These are phyloP conservation scores for Canariomyces notabilis DNA, from an alignment of 2,329 filamentous ascomycete species.

Conservation along the genomic window DNA sequence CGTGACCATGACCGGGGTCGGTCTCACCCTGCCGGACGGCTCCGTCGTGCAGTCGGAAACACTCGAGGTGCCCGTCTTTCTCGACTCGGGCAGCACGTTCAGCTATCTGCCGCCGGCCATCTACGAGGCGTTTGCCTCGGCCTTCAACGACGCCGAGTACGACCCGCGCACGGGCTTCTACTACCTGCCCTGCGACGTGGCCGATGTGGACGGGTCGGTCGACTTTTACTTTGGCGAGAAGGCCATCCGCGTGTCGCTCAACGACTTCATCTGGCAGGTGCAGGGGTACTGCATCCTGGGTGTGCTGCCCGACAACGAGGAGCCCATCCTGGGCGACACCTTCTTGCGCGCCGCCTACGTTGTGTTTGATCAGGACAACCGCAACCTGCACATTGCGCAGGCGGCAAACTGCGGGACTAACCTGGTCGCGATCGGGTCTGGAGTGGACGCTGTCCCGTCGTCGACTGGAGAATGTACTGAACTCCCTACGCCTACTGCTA, in stretches of 20 bases:
- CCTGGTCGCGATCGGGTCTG: constrained; percentile 26
- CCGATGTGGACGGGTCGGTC: constrained; percentile 35
- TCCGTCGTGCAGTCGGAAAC: constrained; percentile 20
- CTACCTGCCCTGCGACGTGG: constrained; percentile 39
- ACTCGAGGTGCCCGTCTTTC: constrained; percentile 27
- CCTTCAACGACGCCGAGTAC: constrained; percentile 36
- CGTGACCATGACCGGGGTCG: constrained; percentile 29
- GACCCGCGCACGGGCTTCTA: constrained; percentile 40
- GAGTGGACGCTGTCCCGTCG: constrained; percentile 21
- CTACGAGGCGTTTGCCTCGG: constrained; percentile 38
- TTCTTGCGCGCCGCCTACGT: constrained; percentile 31
- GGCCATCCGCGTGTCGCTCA: constrained; percentile 38
- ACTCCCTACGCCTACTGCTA: constrained; percentile 10
- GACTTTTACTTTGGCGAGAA: constrained; percentile 45
- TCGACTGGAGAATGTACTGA: constrained; percentile 17
- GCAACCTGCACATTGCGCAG: constrained; percentile 29
- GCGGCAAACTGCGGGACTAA: constrained; percentile 29
- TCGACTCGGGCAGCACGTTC: constrained; percentile 51
- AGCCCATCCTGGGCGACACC: constrained; percentile 29
- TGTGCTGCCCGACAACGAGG: constrained; percentile 21
- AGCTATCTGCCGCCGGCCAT: constrained; percentile 40
- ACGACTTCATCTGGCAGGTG: constrained; percentile 46
- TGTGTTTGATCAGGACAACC: constrained; percentile 32
- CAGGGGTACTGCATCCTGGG: constrained; percentile 39
- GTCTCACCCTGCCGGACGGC: constrained; percentile 23